Conservation (phyloP, 2,329 filamentous ascomycete species). For the Beauveria sp. region DNA sequence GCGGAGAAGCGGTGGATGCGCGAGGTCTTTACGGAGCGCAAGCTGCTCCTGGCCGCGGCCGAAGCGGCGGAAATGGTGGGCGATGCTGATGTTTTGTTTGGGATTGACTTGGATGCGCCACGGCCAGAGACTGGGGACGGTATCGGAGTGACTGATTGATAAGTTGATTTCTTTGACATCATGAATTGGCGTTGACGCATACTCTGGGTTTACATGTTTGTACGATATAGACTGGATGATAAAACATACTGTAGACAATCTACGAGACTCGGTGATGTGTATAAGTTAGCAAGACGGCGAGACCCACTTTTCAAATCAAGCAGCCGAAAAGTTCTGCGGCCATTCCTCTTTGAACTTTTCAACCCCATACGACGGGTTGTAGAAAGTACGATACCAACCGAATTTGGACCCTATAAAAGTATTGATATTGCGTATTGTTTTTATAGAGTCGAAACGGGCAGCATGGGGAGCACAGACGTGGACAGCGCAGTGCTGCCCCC, state of each 20-base stretch:
- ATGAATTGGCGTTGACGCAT: not conserved
- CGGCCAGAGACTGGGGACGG: conserved; percentile 14
- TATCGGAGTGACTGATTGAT: not conserved
- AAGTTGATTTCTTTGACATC: no score
- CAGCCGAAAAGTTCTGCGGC: conserved; percentile 1
- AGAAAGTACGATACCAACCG: not conserved
- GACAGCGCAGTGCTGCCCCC: conserved; percentile 4
- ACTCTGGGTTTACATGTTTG: not conserved
- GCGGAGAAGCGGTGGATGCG: conserved; percentile 42
- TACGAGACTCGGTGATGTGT: not conserved
- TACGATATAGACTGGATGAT: not conserved
- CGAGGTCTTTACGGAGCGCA: conserved; percentile 37
- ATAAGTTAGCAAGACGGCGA: not conserved
- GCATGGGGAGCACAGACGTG: conserved; percentile 3
- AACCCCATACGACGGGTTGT: not conserved
- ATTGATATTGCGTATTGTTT: not conserved
- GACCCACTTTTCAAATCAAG: not conserved
- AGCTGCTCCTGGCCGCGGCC: conserved; percentile 32
- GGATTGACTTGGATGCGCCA: conserved; percentile 5
- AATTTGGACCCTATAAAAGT: not conserved
- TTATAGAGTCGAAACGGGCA: not conserved
- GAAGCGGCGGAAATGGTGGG: conserved; percentile 37
- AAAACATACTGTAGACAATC: not conserved
- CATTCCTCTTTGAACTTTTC: not conserved
- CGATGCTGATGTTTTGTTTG: conserved; percentile 27